Evolutionary conservation across 2,329 filamentous ascomycete species (phyloP).

Genomic region (Claviceps humidiphila): DNA sequence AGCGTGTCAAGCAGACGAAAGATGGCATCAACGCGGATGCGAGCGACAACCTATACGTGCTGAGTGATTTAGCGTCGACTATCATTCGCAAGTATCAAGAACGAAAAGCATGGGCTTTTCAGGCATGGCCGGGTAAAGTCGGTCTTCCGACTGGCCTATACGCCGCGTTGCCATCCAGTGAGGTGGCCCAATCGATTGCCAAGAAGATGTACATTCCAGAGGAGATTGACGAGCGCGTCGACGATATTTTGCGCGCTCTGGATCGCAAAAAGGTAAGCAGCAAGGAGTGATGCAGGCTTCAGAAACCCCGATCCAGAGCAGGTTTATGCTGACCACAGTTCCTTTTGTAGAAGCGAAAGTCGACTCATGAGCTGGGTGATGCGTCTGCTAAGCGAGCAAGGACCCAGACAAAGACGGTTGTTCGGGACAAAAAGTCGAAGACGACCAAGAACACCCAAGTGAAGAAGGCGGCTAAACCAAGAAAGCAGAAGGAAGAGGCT

Average conservation of each 20-base stretch:
- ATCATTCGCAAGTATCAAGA: conserved; percentile 80
- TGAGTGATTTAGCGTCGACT: conserved; percentile 77
- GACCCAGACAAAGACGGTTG: conserved; percentile 24
- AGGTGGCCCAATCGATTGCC: conserved; percentile 70
- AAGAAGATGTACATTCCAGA: conserved; percentile 75
- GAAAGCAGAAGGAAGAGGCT: conserved; percentile 17
- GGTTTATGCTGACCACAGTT: conserved; percentile 12
- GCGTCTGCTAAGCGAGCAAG: conserved; percentile 26
- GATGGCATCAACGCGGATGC: conserved; percentile 59
- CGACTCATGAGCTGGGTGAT: conserved; percentile 34
- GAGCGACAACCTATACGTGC: conserved; percentile 66
- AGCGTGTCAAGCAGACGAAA: conserved; percentile 79
- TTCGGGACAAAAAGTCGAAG: conserved; percentile 26
- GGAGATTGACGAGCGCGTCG: conserved; percentile 61
- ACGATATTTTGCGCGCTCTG: conserved; percentile 48
- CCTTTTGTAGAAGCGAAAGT: conserved; percentile 41
- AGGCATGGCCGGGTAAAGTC: conserved; percentile 70
- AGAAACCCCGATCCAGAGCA: no score
- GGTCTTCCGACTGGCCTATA: conserved; percentile 72
- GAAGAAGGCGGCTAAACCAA: conserved; percentile 18
- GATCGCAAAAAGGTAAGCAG: conserved; percentile 56
- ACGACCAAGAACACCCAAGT: conserved; percentile 12
- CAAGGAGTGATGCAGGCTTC: not conserved
- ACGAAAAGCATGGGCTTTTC: conserved; percentile 70
- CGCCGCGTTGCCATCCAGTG: conserved; percentile 58